Evolutionary conservation across 345 rosid genomes (phyloP).

Genomic region (Gossypium rotundifolium): DNA sequence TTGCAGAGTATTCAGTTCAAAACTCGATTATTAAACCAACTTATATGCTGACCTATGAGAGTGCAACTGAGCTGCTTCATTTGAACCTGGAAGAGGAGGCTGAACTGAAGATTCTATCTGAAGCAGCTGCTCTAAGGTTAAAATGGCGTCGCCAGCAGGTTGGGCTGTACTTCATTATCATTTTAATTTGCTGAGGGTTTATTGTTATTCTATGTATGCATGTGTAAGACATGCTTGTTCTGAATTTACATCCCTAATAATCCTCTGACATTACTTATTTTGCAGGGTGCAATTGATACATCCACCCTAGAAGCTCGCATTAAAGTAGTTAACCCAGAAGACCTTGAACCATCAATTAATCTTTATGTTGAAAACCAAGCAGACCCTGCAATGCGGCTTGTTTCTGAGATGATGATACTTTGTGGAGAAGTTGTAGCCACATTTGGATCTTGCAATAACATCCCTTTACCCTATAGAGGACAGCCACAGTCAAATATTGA

Average conservation of each 20-base stretch:
- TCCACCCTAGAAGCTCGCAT: conserved; percentile 71
- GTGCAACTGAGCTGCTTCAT: conserved; percentile 88
- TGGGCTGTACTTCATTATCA: conserved; percentile 17
- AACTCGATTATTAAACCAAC: conserved; percentile 84
- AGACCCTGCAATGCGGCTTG: conserved; percentile 87
- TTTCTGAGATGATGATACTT: conserved; percentile 95
- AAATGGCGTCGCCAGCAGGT: conserved; percentile 91
- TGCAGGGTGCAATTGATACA: conserved; percentile 95
- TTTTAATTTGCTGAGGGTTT: neutral
- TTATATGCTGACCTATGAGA: conserved; percentile 94
- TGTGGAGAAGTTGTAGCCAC: conserved; percentile 93
- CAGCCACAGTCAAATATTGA: conserved; percentile 92
- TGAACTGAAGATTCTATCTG: conserved; percentile 68
- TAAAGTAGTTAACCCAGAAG: conserved; percentile 82
- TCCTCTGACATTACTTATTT: conserved; percentile 10
- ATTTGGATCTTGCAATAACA: conserved; percentile 63
- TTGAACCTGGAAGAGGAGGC: conserved; percentile 82
- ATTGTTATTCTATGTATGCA: neutral
- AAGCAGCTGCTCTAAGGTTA: conserved; percentile 70
- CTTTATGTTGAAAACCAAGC: conserved; percentile 90
- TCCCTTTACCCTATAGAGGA: conserved; percentile 92
- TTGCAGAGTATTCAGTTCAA: conserved; percentile 75
- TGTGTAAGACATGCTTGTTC: neutral
- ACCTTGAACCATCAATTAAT: conserved; percentile 68
- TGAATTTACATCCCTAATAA: neutral